These are phyloP conservation scores for Heimioporus sp. DNA, from an alignment of 768 basidiomycete genomes.

Conservation along the genomic window DNA sequence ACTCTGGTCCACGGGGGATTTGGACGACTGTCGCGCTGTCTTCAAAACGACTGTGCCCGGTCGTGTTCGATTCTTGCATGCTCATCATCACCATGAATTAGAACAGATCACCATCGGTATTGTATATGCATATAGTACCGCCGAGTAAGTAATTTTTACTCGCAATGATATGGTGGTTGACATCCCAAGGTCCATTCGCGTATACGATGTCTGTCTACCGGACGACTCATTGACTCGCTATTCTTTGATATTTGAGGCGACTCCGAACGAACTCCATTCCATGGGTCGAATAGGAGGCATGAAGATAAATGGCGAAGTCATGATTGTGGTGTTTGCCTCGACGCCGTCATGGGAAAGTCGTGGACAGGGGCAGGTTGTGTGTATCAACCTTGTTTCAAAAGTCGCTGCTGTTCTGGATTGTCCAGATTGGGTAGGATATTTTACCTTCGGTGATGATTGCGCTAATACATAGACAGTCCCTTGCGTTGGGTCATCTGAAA, in stretches of 20 bases:
- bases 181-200: constrained; percentile 18
- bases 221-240: background rate
- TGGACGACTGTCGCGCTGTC: constrained; percentile 23
- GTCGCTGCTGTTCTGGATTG: constrained; percentile 12
- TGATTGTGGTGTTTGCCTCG: constrained; percentile 15
- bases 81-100: constrained; percentile 24
- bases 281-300: constrained; percentile 19
- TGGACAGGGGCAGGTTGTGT: constrained; percentile 12
- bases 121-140: constrained; percentile 9
- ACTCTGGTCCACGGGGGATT: constrained; percentile 42
- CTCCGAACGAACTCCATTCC: constrained; percentile 7
- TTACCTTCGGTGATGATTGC: background rate
- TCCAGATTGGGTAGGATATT: constrained; percentile 15
- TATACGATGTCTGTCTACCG: constrained; percentile 22
- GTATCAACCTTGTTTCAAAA: constrained; percentile 17
- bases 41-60: constrained; percentile 27
- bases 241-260: constrained; percentile 18
- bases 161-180: background rate
- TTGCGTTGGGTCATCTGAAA: constrained; percentile 13
- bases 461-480: constrained; percentile 10
- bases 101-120: constrained; percentile 21
- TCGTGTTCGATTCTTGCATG: constrained; percentile 35
- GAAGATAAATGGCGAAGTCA: constrained; percentile 21
- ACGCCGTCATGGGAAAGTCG: background rate
- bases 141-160: constrained; percentile 15